Evolutionary conservation across 2,329 filamentous ascomycete genomes (phyloP), one percentile per base, ranked within the genome.

Genomic region (Cercospora sojina): DNA sequence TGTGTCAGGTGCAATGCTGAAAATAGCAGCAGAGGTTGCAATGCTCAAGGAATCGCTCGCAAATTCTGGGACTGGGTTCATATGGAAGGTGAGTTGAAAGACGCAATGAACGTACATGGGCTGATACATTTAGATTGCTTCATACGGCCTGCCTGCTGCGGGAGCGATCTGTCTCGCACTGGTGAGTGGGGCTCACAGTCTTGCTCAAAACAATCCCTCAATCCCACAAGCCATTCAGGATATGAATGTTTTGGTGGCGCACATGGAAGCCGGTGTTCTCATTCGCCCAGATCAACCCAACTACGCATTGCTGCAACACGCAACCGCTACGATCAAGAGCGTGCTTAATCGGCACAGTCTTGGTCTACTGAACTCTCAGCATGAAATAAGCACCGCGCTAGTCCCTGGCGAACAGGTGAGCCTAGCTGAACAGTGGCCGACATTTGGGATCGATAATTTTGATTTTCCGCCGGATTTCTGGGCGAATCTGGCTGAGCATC

Each of bases 81-180:
- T 75, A 0, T 78, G 76, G 76, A 77, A 77, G 71, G 76, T 74
- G 64, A 66, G 76, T 77, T 9, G 25, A 13, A n/a, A n/a, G 16
- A 8, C 35, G 6, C 8, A 2, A n/a, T 41, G 1, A 41, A n/a
- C 4, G 12, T 3, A 20, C n/a, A 27, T 7, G 20, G 49, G 49
- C 66, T 71, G 53, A 71, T 55, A 31, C 13, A 25, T 9, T 18
- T 32, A 78, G 76, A 71, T 78, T n/a, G 72, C 70, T 5, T 74
- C 75, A 51, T 79, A 77, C 59, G 77, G 77, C 8, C 67, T 79
- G 1, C 71, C 77, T n/a, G 77, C 77, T 3, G 76, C 77, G 8
- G 77, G 77, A 0, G 74, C 78, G 18, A 70, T 78, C 10, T 73
- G 72, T 20, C 69, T 78, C 23, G 72, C 74, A 1, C 59, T 77